Evolutionary conservation across 345 rosid species (phyloP).

Genomic region (Stellera chamaejasme): DNA sequence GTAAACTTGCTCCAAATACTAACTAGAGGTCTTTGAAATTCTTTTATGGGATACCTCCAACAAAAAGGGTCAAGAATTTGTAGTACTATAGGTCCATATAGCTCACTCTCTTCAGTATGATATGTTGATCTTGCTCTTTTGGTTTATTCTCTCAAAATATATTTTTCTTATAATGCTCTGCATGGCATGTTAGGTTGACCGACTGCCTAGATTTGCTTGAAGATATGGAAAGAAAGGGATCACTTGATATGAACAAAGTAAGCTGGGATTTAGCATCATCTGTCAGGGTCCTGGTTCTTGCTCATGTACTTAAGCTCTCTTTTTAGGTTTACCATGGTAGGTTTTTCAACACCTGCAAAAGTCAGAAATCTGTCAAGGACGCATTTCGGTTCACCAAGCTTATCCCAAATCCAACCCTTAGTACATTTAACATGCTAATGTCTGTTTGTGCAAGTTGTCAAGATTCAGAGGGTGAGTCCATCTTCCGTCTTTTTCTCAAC

Average conservation of each 20-base stretch:
- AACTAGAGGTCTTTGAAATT: too few species aligned
- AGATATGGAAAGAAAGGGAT: constrained; percentile 52
- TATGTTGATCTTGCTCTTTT: neutral
- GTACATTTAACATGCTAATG: constrained; percentile 96
- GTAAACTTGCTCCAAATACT: constrained; percentile 24
- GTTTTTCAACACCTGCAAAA: constrained; percentile 72
- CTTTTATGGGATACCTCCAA: too few species aligned
- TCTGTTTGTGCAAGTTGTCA: constrained; percentile 75
- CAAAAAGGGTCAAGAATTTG: too few species aligned
- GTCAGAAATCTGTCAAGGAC: constrained; percentile 57
- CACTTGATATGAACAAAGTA: constrained; percentile 83
- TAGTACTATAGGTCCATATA: neutral
- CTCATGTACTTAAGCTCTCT: constrained; percentile 5
- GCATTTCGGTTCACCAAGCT: constrained; percentile 83
- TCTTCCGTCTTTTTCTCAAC: neutral
- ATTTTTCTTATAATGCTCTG: constrained; percentile 14
- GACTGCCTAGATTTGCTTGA: constrained; percentile 72
- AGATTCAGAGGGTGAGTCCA: constrained; percentile 59
- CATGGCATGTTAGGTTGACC: constrained; percentile 39
- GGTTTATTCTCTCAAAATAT: constrained; percentile 4
- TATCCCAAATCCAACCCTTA: constrained; percentile 71
- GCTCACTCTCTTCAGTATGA: neutral
- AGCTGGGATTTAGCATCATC: constrained; percentile 7
- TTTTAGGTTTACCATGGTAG: constrained; percentile 77
- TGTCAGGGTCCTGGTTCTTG: constrained; percentile 6